A percentile compares a stretch with the other conserved stretches of the same genome.
These are phyloP conservation scores for Pseudocercospora ulei DNA, from an alignment of 2,329 filamentous ascomycete species.

Conservation along the genomic window DNA sequence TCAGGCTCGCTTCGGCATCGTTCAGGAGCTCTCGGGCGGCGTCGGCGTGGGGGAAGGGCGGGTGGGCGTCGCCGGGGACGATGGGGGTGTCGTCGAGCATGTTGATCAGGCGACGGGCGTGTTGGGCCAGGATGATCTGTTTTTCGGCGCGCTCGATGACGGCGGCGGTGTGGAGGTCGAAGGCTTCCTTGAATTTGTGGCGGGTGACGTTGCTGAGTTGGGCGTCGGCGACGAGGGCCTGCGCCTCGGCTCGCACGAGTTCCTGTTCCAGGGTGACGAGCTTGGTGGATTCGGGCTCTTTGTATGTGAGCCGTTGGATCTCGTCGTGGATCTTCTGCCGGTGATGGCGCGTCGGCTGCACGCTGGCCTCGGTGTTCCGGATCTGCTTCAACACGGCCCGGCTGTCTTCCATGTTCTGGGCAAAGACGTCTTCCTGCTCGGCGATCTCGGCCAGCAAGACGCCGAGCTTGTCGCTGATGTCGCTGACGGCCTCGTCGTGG, in stretches of 20 bases:
- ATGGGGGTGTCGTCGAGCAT: constrained; percentile 84
- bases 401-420: constrained; percentile 77
- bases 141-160: constrained; percentile 95
- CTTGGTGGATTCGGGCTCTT: constrained; percentile 75
- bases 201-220: constrained; percentile 93
- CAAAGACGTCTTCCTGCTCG: constrained; percentile 83
- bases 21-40: constrained; percentile 78
- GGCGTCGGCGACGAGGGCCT: constrained; percentile 90
- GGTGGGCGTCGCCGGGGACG: constrained; percentile 69
- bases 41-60: constrained; percentile 55
- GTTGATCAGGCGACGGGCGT: constrained; percentile 73
- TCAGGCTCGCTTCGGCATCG: constrained; percentile 81
- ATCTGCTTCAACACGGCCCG: constrained; percentile 78
- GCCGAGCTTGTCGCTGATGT: constrained; percentile 90
- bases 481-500: constrained; percentile 72
- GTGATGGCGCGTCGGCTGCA: constrained; percentile 81
- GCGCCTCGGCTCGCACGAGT: constrained; percentile 87
- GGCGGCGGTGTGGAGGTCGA: constrained; percentile 75
- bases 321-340: constrained; percentile 85
- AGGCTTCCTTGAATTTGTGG: constrained; percentile 92
- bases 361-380: constrained; percentile 87
- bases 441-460: constrained; percentile 86
- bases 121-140: constrained; percentile 85
- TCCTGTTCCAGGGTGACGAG: constrained; percentile 87
- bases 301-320: constrained; percentile 81